phyloP scores from a whole-genome alignment of 1,284 basidiomycete genomes.

The Boletellus deceptivus region DNA sequence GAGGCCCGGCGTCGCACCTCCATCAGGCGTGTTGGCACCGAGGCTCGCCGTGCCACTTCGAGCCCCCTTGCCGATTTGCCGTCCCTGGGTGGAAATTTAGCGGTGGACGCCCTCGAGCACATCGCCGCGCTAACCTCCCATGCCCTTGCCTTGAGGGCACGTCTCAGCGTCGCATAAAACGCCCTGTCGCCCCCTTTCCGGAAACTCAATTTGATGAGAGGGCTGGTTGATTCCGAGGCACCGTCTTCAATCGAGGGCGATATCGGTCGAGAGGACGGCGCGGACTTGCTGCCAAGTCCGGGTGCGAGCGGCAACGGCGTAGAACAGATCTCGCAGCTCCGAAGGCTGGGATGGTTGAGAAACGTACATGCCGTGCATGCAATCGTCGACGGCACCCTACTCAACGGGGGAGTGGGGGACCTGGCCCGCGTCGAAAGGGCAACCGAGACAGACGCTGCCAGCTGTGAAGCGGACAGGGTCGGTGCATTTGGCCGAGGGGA shows the following conservation, averaged over 20 bases:
- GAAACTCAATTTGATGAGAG: slow-evolving; percentile 79
- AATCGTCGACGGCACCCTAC: slow-evolving; percentile 30
- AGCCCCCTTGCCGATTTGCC: slow-evolving; percentile 27
- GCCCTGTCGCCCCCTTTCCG: slow-evolving; percentile 86
- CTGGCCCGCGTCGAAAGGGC: slow-evolving; percentile 21
- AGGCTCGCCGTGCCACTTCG: slow-evolving; percentile 26
- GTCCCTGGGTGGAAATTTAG: slow-evolving; percentile 20
- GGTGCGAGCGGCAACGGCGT: slow-evolving; percentile 53
- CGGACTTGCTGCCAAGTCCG: slow-evolving; percentile 48
- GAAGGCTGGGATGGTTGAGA: slow-evolving; percentile 78
- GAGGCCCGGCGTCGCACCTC: slow-evolving; percentile 13
- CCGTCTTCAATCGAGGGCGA: slow-evolving; percentile 47
- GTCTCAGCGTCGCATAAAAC: slow-evolving; percentile 81
- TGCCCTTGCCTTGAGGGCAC: slow-evolving; percentile 71
- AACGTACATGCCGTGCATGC: slow-evolving; percentile 91
- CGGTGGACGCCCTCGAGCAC: background rate
- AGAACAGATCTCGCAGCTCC: slow-evolving; percentile 85
- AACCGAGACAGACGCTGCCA: slow-evolving; percentile 34
- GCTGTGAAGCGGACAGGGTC: slow-evolving; percentile 39
- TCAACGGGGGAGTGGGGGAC: slow-evolving; percentile 17
- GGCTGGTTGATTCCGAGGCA: slow-evolving; percentile 32
- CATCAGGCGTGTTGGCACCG: slow-evolving; percentile 16
- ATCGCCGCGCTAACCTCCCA: slow-evolving; percentile 65
- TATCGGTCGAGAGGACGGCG: slow-evolving; percentile 55
- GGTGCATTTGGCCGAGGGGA: slow-evolving; percentile 28